phyloP scores from a whole-genome alignment of 352 stramenopile genomes.

The Pythium plurisporium region DNA sequence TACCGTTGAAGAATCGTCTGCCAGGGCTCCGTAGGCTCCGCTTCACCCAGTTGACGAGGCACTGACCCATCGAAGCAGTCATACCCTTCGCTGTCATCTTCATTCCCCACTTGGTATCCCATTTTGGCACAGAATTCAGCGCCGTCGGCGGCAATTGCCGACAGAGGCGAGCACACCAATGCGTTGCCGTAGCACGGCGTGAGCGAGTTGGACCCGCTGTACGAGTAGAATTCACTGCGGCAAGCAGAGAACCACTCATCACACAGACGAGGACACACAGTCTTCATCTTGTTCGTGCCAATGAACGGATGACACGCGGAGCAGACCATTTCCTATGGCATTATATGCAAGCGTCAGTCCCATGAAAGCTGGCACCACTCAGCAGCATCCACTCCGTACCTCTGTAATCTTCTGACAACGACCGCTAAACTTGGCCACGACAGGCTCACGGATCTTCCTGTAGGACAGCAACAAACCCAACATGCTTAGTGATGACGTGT shows the following conservation, averaged over 20 bases:
- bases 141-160: constrained; percentile 44
- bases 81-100: constrained; percentile 59
- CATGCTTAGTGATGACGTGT: neutral
- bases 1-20: constrained; percentile 39
- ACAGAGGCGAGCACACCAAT: constrained; percentile 72
- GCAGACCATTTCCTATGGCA: constrained; percentile 77
- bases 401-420: constrained; percentile 62
- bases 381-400: too few species aligned
- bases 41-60: constrained; percentile 39
- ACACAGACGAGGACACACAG: constrained; percentile 67
- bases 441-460: constrained; percentile 76
- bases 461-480: neutral
- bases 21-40: constrained; percentile 60
- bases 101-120: constrained; percentile 69
- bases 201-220: constrained; percentile 49
- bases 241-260: constrained; percentile 71
- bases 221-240: constrained; percentile 71
- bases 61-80: constrained; percentile 85
- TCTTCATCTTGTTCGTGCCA: constrained; percentile 69
- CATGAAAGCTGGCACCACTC: too few species aligned
- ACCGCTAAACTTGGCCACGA: constrained; percentile 68
- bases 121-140: constrained; percentile 72
- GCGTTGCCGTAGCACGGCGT: constrained; percentile 80
- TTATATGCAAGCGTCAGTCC: too few species aligned
- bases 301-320: constrained; percentile 78